These are phyloP conservation scores for Paecilomyces niveus DNA, from an alignment of 2,329 filamentous ascomycete genomes.

Conservation along the genomic window DNA sequence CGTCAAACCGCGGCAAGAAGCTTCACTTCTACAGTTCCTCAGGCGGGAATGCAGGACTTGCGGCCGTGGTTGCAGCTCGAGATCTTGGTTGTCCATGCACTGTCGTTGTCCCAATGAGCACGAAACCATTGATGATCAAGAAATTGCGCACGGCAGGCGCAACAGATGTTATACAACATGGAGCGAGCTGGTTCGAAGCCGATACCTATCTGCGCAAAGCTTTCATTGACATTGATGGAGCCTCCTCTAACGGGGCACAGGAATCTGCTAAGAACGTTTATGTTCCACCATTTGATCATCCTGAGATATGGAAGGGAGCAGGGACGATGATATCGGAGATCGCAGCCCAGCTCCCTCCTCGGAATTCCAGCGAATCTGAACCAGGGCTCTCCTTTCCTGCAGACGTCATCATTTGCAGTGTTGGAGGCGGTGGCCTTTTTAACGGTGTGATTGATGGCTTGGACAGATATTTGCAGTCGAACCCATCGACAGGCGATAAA, in stretches of 20 bases:
- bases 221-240: conserved; percentile 19
- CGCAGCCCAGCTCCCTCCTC: conserved; percentile 22
- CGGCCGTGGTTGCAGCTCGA: conserved; percentile 64
- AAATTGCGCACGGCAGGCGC: conserved; percentile 62
- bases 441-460: conserved; percentile 65
- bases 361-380: conserved; percentile 4
- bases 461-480: conserved; percentile 16
- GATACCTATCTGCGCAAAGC: conserved; percentile 56
- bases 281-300: conserved; percentile 32
- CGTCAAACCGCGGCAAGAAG: conserved; percentile 21
- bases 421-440: conserved; percentile 71
- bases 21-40: conserved; percentile 69
- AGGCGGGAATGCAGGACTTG: conserved; percentile 76
- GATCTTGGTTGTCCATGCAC: conserved; percentile 58
- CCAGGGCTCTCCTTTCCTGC: conserved; percentile 33
- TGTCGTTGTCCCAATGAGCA: conserved; percentile 62
- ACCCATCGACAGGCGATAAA: conserved; percentile 8
- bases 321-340: conserved; percentile 30
- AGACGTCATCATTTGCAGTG: conserved; percentile 66
- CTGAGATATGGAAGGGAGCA: conserved; percentile 29
- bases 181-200: conserved; percentile 61
- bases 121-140: conserved; percentile 59
- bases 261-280: conserved; percentile 20
- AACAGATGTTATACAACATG: conserved; percentile 56
- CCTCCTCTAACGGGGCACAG: background rate